Evolutionary conservation across 768 basidiomycete genomes (phyloP), one percentile per base, ranked within the genome.

Genomic region (Rhodotorula sphaerocarpa): DNA sequence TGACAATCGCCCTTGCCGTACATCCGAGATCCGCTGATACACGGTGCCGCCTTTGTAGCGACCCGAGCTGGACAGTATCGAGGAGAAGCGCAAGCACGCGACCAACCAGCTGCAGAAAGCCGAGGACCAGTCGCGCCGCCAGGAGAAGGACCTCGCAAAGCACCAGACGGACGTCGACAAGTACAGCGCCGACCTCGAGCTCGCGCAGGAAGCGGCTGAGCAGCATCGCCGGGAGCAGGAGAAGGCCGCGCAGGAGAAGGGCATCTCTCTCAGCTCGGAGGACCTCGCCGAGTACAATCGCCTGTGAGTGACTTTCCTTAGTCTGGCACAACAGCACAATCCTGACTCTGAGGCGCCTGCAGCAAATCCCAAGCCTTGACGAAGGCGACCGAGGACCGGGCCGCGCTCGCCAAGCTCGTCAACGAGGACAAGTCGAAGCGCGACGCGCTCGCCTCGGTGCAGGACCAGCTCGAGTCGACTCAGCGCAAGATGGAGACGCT

Each of bases 61-160:
- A 76, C 92, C 95, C 4, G 86, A 87, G 50, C 79, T 97, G 3
- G 83, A 90, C 31, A 81, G 85, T 0, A 78, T 86, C 31, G 88
- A 93, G 59, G 86, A 88, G 9, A 89, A 92, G 73, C 90, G 96
- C 59, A 81, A 83, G 15, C 93, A 97, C 72, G 83, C 87, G 0
- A 79, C 82, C 31, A 82, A 88, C 53, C 93, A 92, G 72, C 77
- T 83, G 31, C 81, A 82, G 56, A 88, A 88, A 67, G 85, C 88
- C 0, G 74, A 78, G 54, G 81, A 82, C 58, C 80, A 82, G 4
- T 79, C 78, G 45, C 84, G 84, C 33, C 83, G 85, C 46, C 82
- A 91, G 0, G 72, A 76, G 44, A 83, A 82, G 62, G 87, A 86
- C 41, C 55, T 64, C 73, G 57, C 61, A 66, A 36, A 68, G 75